Conservation (phyloP, 345 rosid species). For the Reutealis trisperma region DNA sequence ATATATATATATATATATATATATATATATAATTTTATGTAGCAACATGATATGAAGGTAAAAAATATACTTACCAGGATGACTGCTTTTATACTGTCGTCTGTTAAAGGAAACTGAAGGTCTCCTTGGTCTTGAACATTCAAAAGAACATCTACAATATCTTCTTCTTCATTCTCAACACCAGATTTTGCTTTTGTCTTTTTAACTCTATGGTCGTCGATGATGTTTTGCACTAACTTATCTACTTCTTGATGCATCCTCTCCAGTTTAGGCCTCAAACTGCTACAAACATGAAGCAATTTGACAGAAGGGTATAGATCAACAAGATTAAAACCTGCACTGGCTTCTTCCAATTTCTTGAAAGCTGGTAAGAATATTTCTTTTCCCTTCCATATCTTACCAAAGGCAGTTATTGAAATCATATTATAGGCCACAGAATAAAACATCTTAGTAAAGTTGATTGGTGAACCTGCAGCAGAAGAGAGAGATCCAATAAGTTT, state of each 20-base stretch:
- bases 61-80: neutral
- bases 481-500: no score
- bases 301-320: no score
- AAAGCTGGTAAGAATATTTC: no score
- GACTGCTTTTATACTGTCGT: slow-evolving; percentile 10
- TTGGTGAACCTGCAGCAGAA: no score
- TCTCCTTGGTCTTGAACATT: neutral
- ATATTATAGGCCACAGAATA: no score
- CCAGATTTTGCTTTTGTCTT: neutral
- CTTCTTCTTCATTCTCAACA: neutral
- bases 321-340: no score
- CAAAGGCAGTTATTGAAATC: neutral
- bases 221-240: neutral
- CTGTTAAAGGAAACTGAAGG: slow-evolving; percentile 2
- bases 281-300: neutral
- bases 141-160: slow-evolving; percentile 9
- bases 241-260: neutral
- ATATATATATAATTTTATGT: no score
- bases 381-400: neutral
- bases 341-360: no score
- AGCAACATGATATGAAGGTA: no score
- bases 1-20: no score
- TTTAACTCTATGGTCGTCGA: slow-evolving; percentile 1
- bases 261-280: neutral
- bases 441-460: no score